Conservation (phyloP, 306 rosid species). For the Sophora flavescens region DNA sequence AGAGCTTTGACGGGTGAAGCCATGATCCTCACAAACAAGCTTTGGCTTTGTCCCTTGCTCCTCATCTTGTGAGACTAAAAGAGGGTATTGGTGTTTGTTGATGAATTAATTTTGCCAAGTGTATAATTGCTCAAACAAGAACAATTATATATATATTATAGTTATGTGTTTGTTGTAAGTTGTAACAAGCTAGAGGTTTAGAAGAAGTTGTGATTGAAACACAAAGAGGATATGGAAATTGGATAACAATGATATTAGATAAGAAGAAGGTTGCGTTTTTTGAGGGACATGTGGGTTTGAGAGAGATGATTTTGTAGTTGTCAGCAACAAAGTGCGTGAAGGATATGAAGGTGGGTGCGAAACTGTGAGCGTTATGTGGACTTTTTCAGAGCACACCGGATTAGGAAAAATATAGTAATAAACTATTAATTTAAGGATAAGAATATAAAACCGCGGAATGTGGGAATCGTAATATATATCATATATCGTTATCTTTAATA, state of each 20-base stretch:
- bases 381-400: slow-evolving; percentile 57
- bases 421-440: slow-evolving; percentile 45
- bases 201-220: too few relatives aligned
- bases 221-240: background rate
- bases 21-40: slow-evolving; percentile 55
- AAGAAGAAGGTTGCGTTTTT: background rate
- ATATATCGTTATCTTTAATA: background rate
- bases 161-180: too few relatives aligned
- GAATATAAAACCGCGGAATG: slow-evolving; percentile 31
- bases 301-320: slow-evolving; percentile 9
- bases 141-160: background rate
- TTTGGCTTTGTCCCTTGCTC: slow-evolving; percentile 50
- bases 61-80: background rate
- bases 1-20: slow-evolving; percentile 60
- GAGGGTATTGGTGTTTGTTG: background rate
- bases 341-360: background rate
- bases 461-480: background rate
- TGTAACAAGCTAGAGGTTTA: too few relatives aligned
- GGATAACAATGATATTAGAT: background rate
- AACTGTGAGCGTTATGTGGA: slow-evolving; percentile 46
- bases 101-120: background rate
- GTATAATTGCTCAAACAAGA: background rate
- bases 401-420: background rate
- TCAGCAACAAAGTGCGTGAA: background rate
- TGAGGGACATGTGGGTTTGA: background rate